Conservation (phyloP, 2,329 filamentous ascomycete species). For the Emydomyces testavorans region DNA sequence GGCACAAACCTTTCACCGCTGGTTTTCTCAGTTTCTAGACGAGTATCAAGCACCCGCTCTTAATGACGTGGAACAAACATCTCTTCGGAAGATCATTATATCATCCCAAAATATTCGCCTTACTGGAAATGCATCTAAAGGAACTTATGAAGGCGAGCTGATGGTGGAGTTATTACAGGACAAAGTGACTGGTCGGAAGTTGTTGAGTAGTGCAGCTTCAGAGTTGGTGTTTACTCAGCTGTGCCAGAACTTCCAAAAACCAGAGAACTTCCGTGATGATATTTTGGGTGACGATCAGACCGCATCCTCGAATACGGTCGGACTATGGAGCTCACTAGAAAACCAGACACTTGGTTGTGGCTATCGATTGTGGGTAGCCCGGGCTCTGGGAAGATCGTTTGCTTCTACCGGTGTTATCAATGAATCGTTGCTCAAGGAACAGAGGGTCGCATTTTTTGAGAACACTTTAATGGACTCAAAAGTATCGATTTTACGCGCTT, state of each 20-base stretch:
- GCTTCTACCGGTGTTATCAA: conserved; percentile 57
- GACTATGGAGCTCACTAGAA: conserved; percentile 66
- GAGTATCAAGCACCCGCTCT: conserved; percentile 47
- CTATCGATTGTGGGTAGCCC: conserved; percentile 75
- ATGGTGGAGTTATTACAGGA: conserved; percentile 72
- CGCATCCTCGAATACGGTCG: conserved; percentile 50
- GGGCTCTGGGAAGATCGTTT: conserved; percentile 73
- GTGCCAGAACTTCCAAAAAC: conserved; percentile 60
- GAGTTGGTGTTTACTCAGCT: conserved; percentile 41
- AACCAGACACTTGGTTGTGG: conserved; percentile 51
- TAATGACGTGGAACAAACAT: conserved; percentile 39
- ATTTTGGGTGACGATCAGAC: conserved; percentile 56
- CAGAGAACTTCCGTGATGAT: conserved; percentile 49
- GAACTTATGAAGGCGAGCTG: conserved; percentile 65
- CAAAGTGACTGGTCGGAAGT: conserved; percentile 46
- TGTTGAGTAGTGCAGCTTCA: conserved; percentile 60
- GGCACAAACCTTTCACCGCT: conserved; percentile 62
- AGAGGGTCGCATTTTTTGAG: conserved; percentile 17
- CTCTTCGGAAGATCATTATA: conserved; percentile 56
- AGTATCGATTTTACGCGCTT: conserved; percentile 48
- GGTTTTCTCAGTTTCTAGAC: conserved; percentile 61
- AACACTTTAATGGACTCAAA: conserved; percentile 40
- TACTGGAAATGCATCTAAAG: conserved; percentile 57
- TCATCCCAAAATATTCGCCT: conserved; percentile 57
- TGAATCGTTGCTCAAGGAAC: conserved; percentile 38